Conservation (phyloP, 1,284 basidiomycete genomes). For the Mycosarcoma maydis region DNA sequence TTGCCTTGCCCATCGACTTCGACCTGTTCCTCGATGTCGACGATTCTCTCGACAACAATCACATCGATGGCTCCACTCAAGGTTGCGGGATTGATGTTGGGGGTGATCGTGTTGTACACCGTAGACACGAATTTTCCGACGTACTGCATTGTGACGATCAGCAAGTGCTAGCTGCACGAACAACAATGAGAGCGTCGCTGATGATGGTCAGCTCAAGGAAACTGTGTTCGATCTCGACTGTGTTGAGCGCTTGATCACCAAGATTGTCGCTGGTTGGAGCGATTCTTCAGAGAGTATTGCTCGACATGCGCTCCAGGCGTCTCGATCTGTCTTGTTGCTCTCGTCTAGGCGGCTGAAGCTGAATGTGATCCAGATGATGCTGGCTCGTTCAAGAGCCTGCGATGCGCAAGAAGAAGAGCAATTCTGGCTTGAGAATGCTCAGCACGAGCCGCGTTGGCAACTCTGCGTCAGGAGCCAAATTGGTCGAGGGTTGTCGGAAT, state of each 20-base stretch:
- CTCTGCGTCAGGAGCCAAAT: not conserved
- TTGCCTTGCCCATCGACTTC: slow-evolving; percentile 34
- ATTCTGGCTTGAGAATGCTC: too few species aligned
- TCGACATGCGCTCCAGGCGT: slow-evolving; percentile 3
- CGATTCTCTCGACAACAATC: slow-evolving; percentile 70
- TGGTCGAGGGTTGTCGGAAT: not conserved
- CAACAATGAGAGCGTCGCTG: too few species aligned
- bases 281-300: not conserved
- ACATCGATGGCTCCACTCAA: slow-evolving; percentile 67
- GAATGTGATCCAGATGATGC: too few species aligned
- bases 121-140: slow-evolving; percentile 65
- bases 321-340: too few species aligned
- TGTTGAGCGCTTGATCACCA: not conserved
- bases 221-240: too few species aligned
- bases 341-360: too few species aligned
- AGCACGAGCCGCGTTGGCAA: not conserved
- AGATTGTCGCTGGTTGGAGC: slow-evolving; percentile 6
- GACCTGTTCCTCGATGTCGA: slow-evolving; percentile 71
- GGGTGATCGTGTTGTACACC: slow-evolving; percentile 67
- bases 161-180: too few species aligned
- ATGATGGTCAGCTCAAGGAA: too few species aligned
- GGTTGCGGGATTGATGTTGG: slow-evolving; percentile 66
- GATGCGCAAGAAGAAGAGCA: too few species aligned
- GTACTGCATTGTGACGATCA: slow-evolving; percentile 60
- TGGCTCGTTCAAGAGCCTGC: too few species aligned